Evolutionary conservation across 2,329 filamentous ascomycete genomes (phyloP).

Genomic region (Sporothrix variecibatus): DNA sequence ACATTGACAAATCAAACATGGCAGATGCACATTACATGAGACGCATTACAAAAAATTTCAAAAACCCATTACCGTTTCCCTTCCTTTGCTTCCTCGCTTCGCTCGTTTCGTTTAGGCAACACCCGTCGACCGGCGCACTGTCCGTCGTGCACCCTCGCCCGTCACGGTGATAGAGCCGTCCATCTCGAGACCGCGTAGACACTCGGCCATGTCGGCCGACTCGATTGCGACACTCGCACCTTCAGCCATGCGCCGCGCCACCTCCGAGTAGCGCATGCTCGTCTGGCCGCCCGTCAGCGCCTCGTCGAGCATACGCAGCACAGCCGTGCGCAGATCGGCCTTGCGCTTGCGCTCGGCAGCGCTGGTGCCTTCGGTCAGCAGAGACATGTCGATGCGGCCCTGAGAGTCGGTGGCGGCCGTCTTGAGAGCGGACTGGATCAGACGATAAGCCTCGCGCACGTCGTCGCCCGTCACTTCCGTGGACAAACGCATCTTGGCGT

Average conservation of each 20-base stretch:
- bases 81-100: background rate
- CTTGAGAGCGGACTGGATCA: conserved; percentile 93
- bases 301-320: conserved; percentile 77
- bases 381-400: conserved; percentile 93
- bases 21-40: conserved; percentile 10
- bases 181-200: conserved; percentile 75
- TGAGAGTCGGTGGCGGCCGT: conserved; percentile 93
- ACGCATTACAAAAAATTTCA: background rate
- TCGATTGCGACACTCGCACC: conserved; percentile 72
- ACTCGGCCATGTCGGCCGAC: conserved; percentile 77
- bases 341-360: conserved; percentile 81
- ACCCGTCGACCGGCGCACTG: conserved; percentile 71
- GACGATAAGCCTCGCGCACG: conserved; percentile 84
- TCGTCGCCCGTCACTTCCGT: conserved; percentile 75
- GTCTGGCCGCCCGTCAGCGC: conserved; percentile 68
- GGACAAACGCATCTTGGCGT: conserved; percentile 94
- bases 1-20: background rate
- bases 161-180: conserved; percentile 79
- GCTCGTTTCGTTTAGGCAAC: conserved; percentile 36
- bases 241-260: conserved; percentile 72
- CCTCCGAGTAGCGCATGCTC: conserved; percentile 74
- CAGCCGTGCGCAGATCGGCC: conserved; percentile 79
- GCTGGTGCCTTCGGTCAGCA: conserved; percentile 92
- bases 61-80: background rate
- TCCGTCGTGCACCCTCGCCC: conserved; percentile 83